Evolutionary conservation across 148 eudicot species (phyloP).

Genomic region (Vaccinium corymbosum): DNA sequence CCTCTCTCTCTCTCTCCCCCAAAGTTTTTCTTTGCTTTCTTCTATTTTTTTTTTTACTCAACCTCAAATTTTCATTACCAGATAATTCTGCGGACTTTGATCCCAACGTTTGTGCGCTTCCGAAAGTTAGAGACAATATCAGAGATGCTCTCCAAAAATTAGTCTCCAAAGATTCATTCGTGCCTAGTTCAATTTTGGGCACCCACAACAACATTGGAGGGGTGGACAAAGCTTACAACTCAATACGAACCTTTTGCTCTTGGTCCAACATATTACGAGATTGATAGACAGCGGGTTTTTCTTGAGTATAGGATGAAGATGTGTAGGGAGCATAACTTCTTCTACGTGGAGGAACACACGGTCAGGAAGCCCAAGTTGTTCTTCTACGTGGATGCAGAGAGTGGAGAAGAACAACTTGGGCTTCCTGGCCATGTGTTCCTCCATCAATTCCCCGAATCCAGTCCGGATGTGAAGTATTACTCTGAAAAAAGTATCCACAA

Average conservation of each 20-base stretch:
- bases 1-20: too few species aligned
- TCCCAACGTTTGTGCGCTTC: too few species aligned
- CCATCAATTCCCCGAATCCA: constrained; percentile 44
- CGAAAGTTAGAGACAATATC: too few species aligned
- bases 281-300: not conserved
- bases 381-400: not conserved
- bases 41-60: too few species aligned
- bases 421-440: constrained; percentile 12
- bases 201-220: not conserved
- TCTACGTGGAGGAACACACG: too few species aligned
- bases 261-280: not conserved
- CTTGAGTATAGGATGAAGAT: constrained; percentile 39
- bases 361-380: not conserved
- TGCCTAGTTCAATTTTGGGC: not conserved
- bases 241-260: not conserved
- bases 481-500: not conserved
- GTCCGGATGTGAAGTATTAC: not conserved
- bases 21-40: too few species aligned
- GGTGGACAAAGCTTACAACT: not conserved
- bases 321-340: constrained; percentile 34
- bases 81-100: too few species aligned
- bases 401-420: not conserved
- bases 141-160: too few species aligned
- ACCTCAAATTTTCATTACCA: too few species aligned
- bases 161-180: too few species aligned